Conservation (phyloP, 805 yeast genomes). For the Tetrapisispora arboricola region DNA sequence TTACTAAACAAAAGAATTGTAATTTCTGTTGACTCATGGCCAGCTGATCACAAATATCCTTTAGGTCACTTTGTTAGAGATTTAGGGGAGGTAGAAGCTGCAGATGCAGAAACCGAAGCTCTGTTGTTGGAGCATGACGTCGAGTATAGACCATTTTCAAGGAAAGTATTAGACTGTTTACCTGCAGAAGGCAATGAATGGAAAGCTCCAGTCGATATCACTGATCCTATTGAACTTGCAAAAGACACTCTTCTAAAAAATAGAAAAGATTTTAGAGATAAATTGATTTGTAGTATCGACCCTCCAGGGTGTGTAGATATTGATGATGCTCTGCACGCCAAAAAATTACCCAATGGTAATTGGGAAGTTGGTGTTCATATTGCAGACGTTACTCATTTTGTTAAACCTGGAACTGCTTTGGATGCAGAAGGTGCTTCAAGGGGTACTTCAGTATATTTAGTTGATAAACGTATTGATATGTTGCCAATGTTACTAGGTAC, state of each 20-base stretch:
- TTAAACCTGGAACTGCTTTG: constrained; percentile 80
- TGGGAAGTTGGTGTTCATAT: constrained; percentile 97
- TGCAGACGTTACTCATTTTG: constrained; percentile 98
- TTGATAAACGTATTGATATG: constrained; percentile 98
- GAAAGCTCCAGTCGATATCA: constrained; percentile 66
- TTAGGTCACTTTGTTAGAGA: constrained; percentile 90
- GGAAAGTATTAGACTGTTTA: constrained; percentile 80
- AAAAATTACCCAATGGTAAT: constrained; percentile 76
- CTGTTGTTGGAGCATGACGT: constrained; percentile 88
- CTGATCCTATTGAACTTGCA: constrained; percentile 43
- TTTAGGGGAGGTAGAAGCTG: constrained; percentile 83
- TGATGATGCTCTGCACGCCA: constrained; percentile 94
- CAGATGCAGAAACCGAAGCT: constrained; percentile 94
- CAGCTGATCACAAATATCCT: constrained; percentile 70
- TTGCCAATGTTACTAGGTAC: constrained; percentile 92
- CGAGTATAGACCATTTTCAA: constrained; percentile 91
- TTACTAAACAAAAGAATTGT: constrained; percentile 85
- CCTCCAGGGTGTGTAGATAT: constrained; percentile 98
- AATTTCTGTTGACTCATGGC: constrained; percentile 90
- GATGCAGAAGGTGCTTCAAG: constrained; percentile 95
- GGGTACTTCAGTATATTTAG: constrained; percentile 94
- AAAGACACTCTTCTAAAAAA: constrained; percentile 39
- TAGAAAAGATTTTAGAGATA: constrained; percentile 79
- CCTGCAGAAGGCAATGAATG: constrained; percentile 92
- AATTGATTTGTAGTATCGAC: constrained; percentile 88